A percentile compares a stretch with the other conserved stretches of the same genome.
Conservation (phyloP, 2,329 filamentous ascomycete species). For the Trichophaea hybrida region DNA sequence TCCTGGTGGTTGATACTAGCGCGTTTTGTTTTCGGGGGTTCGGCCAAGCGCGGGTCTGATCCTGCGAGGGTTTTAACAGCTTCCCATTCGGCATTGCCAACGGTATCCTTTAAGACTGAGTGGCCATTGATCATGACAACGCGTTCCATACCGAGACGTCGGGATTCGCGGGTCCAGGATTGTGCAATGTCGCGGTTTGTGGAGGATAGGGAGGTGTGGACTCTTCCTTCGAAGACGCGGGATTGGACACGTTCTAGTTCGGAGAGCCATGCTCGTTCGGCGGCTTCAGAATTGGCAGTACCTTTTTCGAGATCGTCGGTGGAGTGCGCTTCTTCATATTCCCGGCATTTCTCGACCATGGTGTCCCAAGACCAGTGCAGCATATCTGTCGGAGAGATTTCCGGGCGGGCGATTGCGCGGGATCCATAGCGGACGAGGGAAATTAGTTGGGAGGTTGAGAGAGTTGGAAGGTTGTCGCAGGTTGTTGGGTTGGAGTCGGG, state of each 20-base stretch:
- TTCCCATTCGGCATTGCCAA: constrained; percentile 40
- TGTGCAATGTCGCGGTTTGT: constrained; percentile 29
- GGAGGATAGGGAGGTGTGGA: constrained; percentile 29
- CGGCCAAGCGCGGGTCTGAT: constrained; percentile 40
- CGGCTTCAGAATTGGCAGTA: constrained; percentile 33
- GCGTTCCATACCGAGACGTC: constrained; percentile 43
- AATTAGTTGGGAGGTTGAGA: constrained; percentile 41
- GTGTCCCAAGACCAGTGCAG: constrained; percentile 43
- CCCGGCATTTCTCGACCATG: constrained; percentile 41
- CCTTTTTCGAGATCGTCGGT: constrained; percentile 28
- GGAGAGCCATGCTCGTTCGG: constrained; percentile 43
- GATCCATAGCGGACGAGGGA: constrained; percentile 41
- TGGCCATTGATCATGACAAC: constrained; percentile 44
- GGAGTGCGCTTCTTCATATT: constrained; percentile 36
- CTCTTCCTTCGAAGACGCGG: constrained; percentile 44
- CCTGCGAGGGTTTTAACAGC: constrained; percentile 44
- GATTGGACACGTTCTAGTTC: constrained; percentile 44
- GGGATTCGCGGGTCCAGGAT: constrained; percentile 35
- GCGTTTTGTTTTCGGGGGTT: constrained; percentile 38
- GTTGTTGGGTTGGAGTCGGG: constrained; percentile 22
- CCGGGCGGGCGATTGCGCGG: constrained; percentile 39
- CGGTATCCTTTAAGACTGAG: constrained; percentile 42
- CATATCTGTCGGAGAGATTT: constrained; percentile 44
- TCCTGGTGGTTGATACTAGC: constrained; percentile 37
- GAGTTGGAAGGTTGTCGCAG: constrained; percentile 38